Conservation (phyloP, 352 stramenopile species). For the Phytophthora podocarpi region DNA sequence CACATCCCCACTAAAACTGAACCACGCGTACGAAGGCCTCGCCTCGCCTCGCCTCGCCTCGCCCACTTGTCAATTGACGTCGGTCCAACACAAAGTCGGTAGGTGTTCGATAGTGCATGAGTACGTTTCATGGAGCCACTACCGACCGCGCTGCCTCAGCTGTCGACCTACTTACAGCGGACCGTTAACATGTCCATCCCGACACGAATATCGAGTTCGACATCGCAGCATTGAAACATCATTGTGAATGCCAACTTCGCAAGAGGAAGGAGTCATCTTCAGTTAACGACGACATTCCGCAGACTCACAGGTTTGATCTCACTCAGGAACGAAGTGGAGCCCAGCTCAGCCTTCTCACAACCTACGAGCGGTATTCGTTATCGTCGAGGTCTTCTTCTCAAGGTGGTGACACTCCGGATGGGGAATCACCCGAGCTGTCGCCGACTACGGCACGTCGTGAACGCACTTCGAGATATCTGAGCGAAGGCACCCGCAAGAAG, state of each 20-base stretch:
- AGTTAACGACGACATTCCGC: not conserved
- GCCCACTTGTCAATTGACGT: constrained; percentile 13
- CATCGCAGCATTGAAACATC: constrained; percentile 13
- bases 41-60: too few relatives aligned
- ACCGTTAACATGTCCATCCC: not conserved
- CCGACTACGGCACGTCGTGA: constrained; percentile 22
- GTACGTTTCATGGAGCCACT: constrained; percentile 7
- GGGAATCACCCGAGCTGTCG: not conserved
- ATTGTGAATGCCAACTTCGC: constrained; percentile 17
- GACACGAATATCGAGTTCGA: constrained; percentile 1
- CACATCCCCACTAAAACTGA: constrained; percentile 2
- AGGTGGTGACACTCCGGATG: not conserved
- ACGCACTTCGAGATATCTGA: constrained; percentile 34
- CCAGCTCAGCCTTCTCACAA: not conserved
- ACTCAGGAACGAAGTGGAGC: not conserved
- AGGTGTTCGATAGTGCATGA: not conserved
- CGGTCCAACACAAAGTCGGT: not conserved
- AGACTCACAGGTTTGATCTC: not conserved
- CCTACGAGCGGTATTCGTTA: not conserved
- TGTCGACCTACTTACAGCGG: constrained; percentile 14
- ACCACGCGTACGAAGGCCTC: not conserved
- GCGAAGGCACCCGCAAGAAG: constrained; percentile 26
- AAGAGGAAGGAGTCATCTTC: constrained; percentile 2
- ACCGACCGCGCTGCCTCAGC: not conserved
- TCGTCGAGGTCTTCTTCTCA: not conserved